Percentiles rank a stretch among this genome's conserved stretches.
Evolutionary conservation across 306 rosid species (phyloP).

Genomic region (Prunus campanulata): DNA sequence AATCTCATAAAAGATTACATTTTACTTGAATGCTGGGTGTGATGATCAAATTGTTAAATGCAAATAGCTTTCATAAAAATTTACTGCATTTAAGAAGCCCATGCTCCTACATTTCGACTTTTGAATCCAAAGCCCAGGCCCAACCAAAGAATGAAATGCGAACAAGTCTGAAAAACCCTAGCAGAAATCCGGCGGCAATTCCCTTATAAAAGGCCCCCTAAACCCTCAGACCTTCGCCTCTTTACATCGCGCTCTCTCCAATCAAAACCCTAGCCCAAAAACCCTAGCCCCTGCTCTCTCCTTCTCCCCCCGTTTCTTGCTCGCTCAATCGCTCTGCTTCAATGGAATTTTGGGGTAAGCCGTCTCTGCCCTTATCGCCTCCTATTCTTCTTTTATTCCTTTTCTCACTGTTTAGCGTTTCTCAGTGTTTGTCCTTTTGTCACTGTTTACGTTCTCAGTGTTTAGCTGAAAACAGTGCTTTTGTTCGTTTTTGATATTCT

Average conservation of each 20-base stretch:
- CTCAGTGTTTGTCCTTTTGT: not conserved
- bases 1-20: too few relatives aligned
- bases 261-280: conserved; percentile 24
- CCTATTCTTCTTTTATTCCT: not conserved
- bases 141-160: not conserved
- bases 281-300: not conserved
- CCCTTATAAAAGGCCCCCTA: conserved; percentile 29
- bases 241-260: not conserved
- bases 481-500: not conserved
- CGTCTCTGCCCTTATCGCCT: not conserved
- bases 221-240: not conserved
- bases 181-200: conserved; percentile 20
- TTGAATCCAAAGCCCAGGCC: not conserved
- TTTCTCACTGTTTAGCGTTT: not conserved
- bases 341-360: conserved; percentile 94
- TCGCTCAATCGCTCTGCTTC: not conserved
- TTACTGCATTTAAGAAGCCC: too few relatives aligned
- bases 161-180: conserved; percentile 40
- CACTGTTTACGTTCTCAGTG: not conserved
- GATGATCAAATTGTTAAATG: too few relatives aligned
- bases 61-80: too few relatives aligned
- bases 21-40: too few relatives aligned
- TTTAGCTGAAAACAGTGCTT: not conserved
- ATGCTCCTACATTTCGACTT: too few relatives aligned
- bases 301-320: not conserved